Evolutionary conservation across 805 yeast genomes (phyloP).

Genomic region (Myxozyma monticola): DNA sequence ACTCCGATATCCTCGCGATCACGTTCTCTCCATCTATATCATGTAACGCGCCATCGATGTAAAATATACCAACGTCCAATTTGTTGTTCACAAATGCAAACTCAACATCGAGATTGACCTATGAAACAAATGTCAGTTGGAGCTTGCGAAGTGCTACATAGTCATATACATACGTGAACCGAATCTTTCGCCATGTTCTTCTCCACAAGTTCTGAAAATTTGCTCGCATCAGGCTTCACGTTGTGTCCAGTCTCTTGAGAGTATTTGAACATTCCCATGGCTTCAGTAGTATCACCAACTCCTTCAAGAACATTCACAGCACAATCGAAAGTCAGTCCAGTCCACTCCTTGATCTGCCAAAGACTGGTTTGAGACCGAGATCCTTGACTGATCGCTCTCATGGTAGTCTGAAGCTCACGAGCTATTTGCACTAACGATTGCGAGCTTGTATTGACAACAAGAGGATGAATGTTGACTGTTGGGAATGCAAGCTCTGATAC

Average conservation of each 20-base stretch:
- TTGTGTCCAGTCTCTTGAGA: neutral
- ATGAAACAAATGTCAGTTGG: too few relatives aligned
- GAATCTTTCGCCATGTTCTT: neutral
- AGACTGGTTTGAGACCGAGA: slow-evolving; percentile 21
- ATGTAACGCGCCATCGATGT: slow-evolving; percentile 4
- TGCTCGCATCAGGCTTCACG: neutral
- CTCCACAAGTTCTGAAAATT: neutral
- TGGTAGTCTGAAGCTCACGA: slow-evolving; percentile 7
- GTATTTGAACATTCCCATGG: slow-evolving; percentile 3
- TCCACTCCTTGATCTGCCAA: slow-evolving; percentile 20
- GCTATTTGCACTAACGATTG: slow-evolving; percentile 7
- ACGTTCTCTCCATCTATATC: slow-evolving; percentile 1
- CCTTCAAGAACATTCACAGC: slow-evolving; percentile 26
- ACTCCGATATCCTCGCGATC: neutral
- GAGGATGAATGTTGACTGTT: slow-evolving; percentile 30
- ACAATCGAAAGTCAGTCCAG: slow-evolving; percentile 23
- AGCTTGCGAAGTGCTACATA: neutral
- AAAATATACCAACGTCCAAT: slow-evolving; percentile 30
- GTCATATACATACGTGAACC: too few relatives aligned
- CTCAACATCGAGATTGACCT: slow-evolving; percentile 28
- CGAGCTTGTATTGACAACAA: slow-evolving; percentile 7
- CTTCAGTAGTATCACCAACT: slow-evolving; percentile 3
- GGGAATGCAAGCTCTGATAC: slow-evolving; percentile 20
- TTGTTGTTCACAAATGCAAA: slow-evolving; percentile 13
- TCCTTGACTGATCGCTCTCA: slow-evolving; percentile 12